phyloP scores from a whole-genome alignment of 768 basidiomycete genomes.

The Vararia minispora region DNA sequence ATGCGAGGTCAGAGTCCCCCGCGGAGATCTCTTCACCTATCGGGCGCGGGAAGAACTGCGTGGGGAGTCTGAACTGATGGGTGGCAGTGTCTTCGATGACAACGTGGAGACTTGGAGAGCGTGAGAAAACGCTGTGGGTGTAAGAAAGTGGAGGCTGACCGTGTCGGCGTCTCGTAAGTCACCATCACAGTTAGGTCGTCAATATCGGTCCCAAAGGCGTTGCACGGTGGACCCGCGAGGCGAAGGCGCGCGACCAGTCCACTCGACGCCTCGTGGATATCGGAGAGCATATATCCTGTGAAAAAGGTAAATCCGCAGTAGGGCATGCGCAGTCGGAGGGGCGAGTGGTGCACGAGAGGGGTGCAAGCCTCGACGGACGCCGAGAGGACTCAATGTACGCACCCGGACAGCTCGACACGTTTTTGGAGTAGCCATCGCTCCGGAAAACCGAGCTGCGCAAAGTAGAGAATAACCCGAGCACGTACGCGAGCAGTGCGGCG shows the following conservation, averaged over 20 bases:
- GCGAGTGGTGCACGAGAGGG: too few species aligned
- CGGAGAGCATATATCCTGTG: conserved; percentile 41
- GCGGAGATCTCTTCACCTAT: too few species aligned
- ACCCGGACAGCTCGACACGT: too few species aligned
- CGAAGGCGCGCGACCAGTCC: conserved; percentile 45
- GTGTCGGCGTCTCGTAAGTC: conserved; percentile 46
- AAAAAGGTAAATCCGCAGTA: too few species aligned
- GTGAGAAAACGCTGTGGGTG: conserved; percentile 32
- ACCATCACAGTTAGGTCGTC: conserved; percentile 46
- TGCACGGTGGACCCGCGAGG: conserved; percentile 44
- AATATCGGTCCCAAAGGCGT: conserved; percentile 53
- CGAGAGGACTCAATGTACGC: too few species aligned
- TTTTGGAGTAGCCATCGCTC: too few species aligned
- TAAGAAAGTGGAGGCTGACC: conserved; percentile 14
- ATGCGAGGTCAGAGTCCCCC: conserved; percentile 47
- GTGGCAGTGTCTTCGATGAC: conserved; percentile 50
- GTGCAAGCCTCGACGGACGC: too few species aligned
- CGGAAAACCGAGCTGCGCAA: too few species aligned
- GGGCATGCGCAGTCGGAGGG: too few species aligned
- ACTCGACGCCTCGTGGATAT: conserved; percentile 27
- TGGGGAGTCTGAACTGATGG: conserved; percentile 57
- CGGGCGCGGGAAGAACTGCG: conserved; percentile 32
- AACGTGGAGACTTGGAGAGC: conserved; percentile 42
- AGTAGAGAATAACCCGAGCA: too few species aligned
- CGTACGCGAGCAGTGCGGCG: too few species aligned